Conservation (phyloP, 768 basidiomycete species). For the Tricholoma flavovirens region DNA sequence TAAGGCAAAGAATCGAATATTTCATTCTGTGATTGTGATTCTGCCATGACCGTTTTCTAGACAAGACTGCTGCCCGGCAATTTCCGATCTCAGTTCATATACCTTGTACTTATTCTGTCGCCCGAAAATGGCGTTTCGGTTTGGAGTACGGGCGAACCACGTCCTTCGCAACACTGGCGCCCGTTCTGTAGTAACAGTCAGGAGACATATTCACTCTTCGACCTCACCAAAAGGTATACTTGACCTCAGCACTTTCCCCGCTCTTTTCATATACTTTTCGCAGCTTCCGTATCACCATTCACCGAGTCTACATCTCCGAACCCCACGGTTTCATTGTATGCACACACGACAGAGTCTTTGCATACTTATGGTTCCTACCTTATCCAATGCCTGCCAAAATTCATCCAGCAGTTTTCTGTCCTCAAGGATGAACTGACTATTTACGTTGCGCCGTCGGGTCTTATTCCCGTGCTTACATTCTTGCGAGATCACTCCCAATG, state of each 20-base stretch:
- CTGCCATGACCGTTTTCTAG: conserved; percentile 21
- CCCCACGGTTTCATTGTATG: conserved; percentile 67
- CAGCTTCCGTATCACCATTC: conserved; percentile 76
- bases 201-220: conserved; percentile 45
- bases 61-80: conserved; percentile 13
- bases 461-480: conserved; percentile 85
- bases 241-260: neutral
- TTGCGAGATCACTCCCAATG: conserved; percentile 93
- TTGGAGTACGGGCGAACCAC: conserved; percentile 38
- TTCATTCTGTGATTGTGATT: conserved; percentile 18
- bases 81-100: conserved; percentile 9
- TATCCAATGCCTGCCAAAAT: conserved; percentile 90
- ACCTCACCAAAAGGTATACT: conserved; percentile 41
- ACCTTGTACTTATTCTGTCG: neutral
- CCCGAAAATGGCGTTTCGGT: conserved; percentile 38
- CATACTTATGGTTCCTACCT: conserved; percentile 94
- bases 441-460: conserved; percentile 75
- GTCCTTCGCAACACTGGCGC: conserved; percentile 35
- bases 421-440: conserved; percentile 93
- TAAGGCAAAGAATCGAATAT: conserved; percentile 89
- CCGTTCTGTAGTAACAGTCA: conserved; percentile 24
- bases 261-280: conserved; percentile 1
- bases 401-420: conserved; percentile 96
- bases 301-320: conserved; percentile 86
- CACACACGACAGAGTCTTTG: conserved; percentile 67